phyloP scores from a whole-genome alignment of 192 early-diverging fungal species.

The Spizellomyces sp. region DNA sequence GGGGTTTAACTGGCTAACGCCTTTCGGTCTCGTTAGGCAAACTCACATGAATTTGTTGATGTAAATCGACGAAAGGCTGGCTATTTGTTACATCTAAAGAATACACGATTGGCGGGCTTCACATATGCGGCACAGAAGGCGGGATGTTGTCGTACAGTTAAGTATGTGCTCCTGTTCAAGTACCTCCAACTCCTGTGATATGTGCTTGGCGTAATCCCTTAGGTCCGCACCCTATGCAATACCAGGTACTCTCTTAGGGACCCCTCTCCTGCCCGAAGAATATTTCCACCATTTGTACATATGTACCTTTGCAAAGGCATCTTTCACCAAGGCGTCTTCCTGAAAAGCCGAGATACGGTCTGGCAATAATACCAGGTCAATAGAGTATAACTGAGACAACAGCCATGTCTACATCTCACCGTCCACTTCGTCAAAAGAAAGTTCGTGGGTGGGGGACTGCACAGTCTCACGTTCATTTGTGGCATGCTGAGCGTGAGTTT shows the following conservation, averaged over 20 bases:
- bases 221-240: conserved; percentile 74
- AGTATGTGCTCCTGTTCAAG: conserved; percentile 73
- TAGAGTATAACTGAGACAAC: no score
- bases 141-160: conserved; percentile 55
- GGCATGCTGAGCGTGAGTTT: not conserved
- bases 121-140: not conserved
- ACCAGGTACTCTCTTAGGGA: no score
- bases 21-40: not conserved
- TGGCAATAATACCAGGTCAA: not conserved
- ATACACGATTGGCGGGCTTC: no score
- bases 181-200: conserved; percentile 71
- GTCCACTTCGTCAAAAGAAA: conserved; percentile 62
- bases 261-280: no score
- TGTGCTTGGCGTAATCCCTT: conserved; percentile 77
- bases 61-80: conserved; percentile 63
- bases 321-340: conserved; percentile 81
- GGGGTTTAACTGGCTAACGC: not conserved
- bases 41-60: conserved; percentile 64
- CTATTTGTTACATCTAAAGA: conserved; percentile 58
- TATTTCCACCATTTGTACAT: no score
- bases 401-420: conserved; percentile 31
- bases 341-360: conserved; percentile 75
- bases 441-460: conserved; percentile 26
- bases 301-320: conserved; percentile 70
- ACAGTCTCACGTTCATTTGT: not conserved